Evolutionary conservation across 2,329 filamentous ascomycete species (phyloP).

Genomic region (Ploettnerulaceae sp.): DNA sequence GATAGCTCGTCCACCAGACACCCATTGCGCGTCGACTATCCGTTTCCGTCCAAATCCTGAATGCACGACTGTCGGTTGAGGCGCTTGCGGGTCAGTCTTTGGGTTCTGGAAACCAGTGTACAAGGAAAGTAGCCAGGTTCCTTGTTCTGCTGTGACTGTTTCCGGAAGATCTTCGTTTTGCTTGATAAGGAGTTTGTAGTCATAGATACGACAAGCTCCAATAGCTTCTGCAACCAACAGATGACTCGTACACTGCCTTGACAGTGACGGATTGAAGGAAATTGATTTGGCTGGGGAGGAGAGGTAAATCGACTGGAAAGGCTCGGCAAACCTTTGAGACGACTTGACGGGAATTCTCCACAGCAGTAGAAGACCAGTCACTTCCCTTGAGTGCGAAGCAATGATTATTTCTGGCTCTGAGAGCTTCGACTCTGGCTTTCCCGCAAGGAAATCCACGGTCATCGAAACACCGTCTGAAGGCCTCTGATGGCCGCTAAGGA

Average conservation of each 20-base stretch:
- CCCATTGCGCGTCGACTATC: constrained; percentile 59
- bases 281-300: constrained; percentile 50
- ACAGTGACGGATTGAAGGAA: constrained; percentile 52
- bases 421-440: constrained; percentile 23
- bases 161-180: constrained; percentile 48
- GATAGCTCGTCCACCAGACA: constrained; percentile 54
- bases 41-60: constrained; percentile 48
- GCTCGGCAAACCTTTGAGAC: constrained; percentile 35
- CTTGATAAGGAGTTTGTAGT: constrained; percentile 51
- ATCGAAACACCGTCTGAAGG: constrained; percentile 53
- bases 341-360: constrained; percentile 50
- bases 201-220: constrained; percentile 57
- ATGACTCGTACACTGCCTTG: constrained; percentile 44
- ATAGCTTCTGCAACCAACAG: constrained; percentile 52
- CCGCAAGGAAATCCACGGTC: constrained; percentile 36
- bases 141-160: constrained; percentile 40
- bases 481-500: constrained; percentile 49
- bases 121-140: constrained; percentile 60
- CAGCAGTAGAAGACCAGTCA: constrained; percentile 52
- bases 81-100: constrained; percentile 19
- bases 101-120: constrained; percentile 38
- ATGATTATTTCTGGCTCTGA: constrained; percentile 47
- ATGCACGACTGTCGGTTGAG: constrained; percentile 48
- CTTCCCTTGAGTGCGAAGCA: constrained; percentile 55
- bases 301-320: constrained; percentile 58